Evolutionary conservation across 768 basidiomycete genomes (phyloP), one percentile per base, ranked within the genome.

Genomic region (Mycena epipterygia): DNA sequence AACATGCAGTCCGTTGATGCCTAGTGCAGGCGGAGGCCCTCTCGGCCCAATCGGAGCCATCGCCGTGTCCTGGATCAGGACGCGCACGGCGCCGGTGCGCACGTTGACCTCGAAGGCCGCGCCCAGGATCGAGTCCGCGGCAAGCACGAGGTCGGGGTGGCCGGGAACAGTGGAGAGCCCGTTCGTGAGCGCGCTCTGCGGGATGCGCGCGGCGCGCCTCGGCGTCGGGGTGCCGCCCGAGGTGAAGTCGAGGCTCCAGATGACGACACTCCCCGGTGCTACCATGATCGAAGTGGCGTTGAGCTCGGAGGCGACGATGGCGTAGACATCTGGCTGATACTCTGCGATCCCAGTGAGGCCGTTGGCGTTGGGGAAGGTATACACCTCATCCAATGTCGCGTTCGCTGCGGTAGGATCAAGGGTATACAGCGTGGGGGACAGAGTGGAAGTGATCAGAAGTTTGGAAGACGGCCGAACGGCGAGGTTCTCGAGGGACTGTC

Each of bases 141-240:
- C 57, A 55, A 68, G 67, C 33, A 68, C 67, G 49, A 68, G 55
- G 67, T 61, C 67, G 35, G 58, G 58, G 35, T 51, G 48, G 58
- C 67, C 67, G 33, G 67, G 67, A 44, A 68, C 48, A 46, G 48
- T 37, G 49, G 57, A 51, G 48, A 68, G 59, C 25, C 67, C 67
- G 67, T 68, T 68, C 23, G 58, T 53, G 48, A 60, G 44, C 33
- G 27, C 21, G 49, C 35, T 41, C 48, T 59, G 37, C 19, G 57
- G 46, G 57, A 68, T 61, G 37, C 37, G 35, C 29, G 57, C 67
- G 27, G 42, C 52, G 29, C 39, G 57, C 48, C 49, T 35, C n/a
- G 49, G 19, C 33, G 57, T 19, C 49, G 67, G 67, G 37, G 67
- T 16, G 37, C 59, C 49, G 41, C 35, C 39, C 8, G 46, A 35